A percentile compares a stretch with the other conserved stretches of the same genome.
phyloP scores from a whole-genome alignment of 169 alveolate species.

The Babesia ovata region DNA sequence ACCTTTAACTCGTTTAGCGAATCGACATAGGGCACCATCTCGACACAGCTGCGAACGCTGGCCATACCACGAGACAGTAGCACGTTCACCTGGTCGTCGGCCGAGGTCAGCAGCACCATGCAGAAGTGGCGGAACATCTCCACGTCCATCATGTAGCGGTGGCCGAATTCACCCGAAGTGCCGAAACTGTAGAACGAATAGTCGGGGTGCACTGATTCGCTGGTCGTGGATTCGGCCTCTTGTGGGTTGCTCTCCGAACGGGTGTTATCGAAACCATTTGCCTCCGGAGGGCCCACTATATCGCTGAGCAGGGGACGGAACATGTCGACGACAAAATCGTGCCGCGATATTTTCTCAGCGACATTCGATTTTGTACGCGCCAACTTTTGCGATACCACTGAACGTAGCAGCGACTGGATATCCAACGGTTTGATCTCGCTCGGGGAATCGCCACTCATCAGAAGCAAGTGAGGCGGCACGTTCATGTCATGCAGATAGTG shows the following conservation, averaged over 20 bases:
- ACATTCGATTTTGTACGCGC: neutral
- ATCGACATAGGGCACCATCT: constrained; percentile 38
- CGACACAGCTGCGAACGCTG: constrained; percentile 23
- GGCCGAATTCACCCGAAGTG: constrained; percentile 29
- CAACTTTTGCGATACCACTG: neutral
- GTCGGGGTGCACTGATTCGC: neutral
- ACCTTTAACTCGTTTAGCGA: constrained; percentile 30
- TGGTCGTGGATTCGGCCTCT: neutral
- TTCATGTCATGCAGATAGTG: constrained; percentile 35
- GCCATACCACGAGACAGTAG: constrained; percentile 24
- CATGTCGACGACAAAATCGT: neutral
- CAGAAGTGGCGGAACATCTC: constrained; percentile 36
- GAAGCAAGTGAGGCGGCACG: neutral
- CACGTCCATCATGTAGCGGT: constrained; percentile 32
- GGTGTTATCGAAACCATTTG: neutral
- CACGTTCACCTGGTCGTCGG: constrained; percentile 22
- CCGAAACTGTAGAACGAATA: constrained; percentile 25
- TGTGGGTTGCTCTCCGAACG: neutral
- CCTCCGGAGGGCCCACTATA: constrained; percentile 22
- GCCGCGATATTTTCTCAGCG: neutral
- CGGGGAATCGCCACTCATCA: constrained; percentile 13
- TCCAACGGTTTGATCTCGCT: constrained; percentile 1
- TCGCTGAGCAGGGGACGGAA: constrained; percentile 1
- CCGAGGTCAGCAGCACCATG: constrained; percentile 22
- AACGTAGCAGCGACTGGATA: neutral